Evolutionary conservation across 106 monocot genomes (phyloP).

Genomic region (Phalaenopsis equestris): DNA sequence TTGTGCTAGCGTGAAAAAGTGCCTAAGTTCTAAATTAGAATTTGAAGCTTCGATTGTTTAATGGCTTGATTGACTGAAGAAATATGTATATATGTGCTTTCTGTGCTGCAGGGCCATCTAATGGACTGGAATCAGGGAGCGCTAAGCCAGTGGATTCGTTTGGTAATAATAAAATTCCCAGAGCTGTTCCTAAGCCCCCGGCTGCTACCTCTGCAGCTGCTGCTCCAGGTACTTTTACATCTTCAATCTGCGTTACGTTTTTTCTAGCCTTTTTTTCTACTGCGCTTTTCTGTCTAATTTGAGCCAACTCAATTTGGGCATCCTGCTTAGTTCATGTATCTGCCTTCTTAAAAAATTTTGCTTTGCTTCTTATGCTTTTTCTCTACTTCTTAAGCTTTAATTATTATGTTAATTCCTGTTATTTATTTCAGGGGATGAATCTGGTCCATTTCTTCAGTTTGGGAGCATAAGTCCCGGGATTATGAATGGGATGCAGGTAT

Average conservation of each 20-base stretch:
- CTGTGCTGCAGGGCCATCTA: background rate
- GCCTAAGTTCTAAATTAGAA: background rate
- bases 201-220: background rate
- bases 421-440: slow-evolving; percentile 8
- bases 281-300: background rate
- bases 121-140: background rate
- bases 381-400: background rate
- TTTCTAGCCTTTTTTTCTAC: background rate
- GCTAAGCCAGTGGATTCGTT: background rate
- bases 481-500: slow-evolving; percentile 18
- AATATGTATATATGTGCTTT: background rate
- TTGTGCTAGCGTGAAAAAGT: background rate
- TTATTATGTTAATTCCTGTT: background rate
- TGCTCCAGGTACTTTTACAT: background rate
- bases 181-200: slow-evolving; percentile 7
- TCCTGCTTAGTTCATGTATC: background rate
- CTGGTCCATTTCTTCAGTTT: slow-evolving; percentile 13
- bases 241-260: background rate
- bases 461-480: slow-evolving; percentile 15
- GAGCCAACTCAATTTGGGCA: slow-evolving; percentile 3
- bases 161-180: slow-evolving; percentile 1
- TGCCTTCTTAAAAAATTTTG: background rate
- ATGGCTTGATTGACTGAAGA: background rate
- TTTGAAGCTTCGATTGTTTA: background rate
- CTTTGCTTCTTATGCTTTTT: background rate